Conservation (phyloP, 345 rosid species). For the Gossypium mustelinum region DNA sequence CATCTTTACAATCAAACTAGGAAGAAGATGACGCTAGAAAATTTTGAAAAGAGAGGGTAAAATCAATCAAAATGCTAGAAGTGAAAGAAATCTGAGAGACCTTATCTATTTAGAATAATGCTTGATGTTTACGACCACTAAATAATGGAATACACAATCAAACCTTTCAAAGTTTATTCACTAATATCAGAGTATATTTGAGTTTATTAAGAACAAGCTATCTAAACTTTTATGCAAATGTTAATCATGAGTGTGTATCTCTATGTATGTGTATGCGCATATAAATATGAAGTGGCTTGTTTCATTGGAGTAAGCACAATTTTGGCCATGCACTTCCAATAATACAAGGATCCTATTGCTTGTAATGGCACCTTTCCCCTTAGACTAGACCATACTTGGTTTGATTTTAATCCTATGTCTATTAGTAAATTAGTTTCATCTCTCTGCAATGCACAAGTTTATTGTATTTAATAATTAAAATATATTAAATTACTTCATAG, state of each 20-base stretch:
- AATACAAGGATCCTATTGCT: not conserved
- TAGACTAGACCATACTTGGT: not conserved
- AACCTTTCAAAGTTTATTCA: not conserved
- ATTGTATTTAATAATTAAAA: too few relatives aligned
- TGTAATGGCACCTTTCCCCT: not conserved
- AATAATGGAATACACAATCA: too few relatives aligned
- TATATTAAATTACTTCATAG: too few relatives aligned
- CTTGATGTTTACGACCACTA: not conserved
- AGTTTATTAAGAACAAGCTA: not conserved
- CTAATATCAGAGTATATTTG: too few relatives aligned
- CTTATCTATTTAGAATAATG: not conserved
- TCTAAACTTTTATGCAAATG: not conserved
- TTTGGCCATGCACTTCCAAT: not conserved
- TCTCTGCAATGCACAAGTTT: too few relatives aligned
- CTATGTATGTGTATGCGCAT: too few relatives aligned
- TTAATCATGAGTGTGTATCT: not conserved
- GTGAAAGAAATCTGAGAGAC: not conserved
- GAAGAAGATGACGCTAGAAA: not conserved
- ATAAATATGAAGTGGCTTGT: not conserved
- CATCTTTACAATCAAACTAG: too few relatives aligned
- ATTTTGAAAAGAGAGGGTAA: not conserved
- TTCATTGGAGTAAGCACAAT: not conserved
- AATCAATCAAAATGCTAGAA: not conserved
- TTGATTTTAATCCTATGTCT: not conserved
- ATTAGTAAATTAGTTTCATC: too few relatives aligned